A percentile compares a stretch with the other conserved stretches of the same genome.
Conservation (phyloP, 2,329 filamentous ascomycete genomes). For the Penicillium sp. region DNA sequence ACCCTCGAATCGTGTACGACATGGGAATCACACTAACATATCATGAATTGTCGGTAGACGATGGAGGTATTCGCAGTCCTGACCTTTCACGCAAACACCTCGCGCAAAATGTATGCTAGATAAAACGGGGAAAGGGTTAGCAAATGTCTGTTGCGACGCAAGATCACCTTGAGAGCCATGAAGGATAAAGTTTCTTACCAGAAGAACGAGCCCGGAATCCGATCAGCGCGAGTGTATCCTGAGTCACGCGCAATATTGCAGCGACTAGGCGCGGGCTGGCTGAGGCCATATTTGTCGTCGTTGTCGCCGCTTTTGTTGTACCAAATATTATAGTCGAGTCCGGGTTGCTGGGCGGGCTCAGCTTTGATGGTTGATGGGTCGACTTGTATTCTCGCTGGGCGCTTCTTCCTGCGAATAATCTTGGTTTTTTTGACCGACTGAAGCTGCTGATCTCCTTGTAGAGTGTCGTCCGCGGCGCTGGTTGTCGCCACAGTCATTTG, state of each 20-base stretch:
- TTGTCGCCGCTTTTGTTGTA: conserved; percentile 99
- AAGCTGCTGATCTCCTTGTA: conserved; percentile 17
- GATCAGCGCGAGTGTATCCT: conserved; percentile 77
- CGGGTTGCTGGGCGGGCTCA: conserved; percentile 86
- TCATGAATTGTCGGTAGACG: conserved; percentile 83
- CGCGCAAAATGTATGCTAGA: conserved; percentile 17
- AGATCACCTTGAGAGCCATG: conserved; percentile 50
- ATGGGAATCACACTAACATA: conserved; percentile 42
- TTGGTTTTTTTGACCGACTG: conserved; percentile 66
- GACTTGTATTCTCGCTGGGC: conserved; percentile 86
- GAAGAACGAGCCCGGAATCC: conserved; percentile 78
- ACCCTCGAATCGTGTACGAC: background rate
- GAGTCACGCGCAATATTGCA: conserved; percentile 82
- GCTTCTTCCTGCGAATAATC: conserved; percentile 85
- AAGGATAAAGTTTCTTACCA: conserved; percentile 48
- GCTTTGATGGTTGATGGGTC: conserved; percentile 79
- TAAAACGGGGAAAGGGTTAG: background rate
- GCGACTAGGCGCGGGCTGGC: conserved; percentile 77
- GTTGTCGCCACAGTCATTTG: conserved; percentile 21
- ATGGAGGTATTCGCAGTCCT: conserved; percentile 93
- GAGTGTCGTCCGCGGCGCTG: conserved; percentile 34
- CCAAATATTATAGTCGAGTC: conserved; percentile 97
- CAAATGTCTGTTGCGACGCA: conserved; percentile 63
- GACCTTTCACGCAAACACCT: conserved; percentile 65
- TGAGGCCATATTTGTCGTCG: conserved; percentile 84